Conservation (phyloP, 1,284 basidiomycete species). For the Bjerkandera adusta region DNA sequence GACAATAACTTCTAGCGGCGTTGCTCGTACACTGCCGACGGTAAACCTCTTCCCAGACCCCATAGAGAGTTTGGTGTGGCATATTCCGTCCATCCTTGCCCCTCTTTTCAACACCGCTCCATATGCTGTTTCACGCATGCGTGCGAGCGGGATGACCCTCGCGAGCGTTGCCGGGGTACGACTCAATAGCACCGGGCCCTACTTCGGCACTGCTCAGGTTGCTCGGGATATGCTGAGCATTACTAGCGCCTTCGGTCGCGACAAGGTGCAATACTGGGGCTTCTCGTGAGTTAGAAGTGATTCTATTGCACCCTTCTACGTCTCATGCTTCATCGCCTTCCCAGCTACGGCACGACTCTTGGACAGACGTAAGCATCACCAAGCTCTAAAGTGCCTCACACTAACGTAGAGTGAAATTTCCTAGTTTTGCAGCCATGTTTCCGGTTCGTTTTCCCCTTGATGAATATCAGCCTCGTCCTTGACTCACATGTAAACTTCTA, state of each 20-base stretch:
- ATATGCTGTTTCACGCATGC: slow-evolving; percentile 18
- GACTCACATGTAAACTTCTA: background rate
- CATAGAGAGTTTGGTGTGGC: slow-evolving; percentile 1
- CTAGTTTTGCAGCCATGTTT: slow-evolving; percentile 24
- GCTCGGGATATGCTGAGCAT: slow-evolving; percentile 29
- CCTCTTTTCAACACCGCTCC: slow-evolving; percentile 18
- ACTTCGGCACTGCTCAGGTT: slow-evolving; percentile 19
- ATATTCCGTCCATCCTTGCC: background rate
- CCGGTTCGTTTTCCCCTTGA: slow-evolving; percentile 13
- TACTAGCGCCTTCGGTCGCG: slow-evolving; percentile 22
- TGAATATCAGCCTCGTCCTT: background rate
- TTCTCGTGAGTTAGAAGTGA: slow-evolving; percentile 21
- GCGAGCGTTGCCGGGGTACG: slow-evolving; percentile 24
- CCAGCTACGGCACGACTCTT: slow-evolving; percentile 25
- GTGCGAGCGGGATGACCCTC: slow-evolving; percentile 19
- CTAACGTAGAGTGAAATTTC: background rate
- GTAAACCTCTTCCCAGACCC: slow-evolving; percentile 10
- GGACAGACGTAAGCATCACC: slow-evolving; percentile 19
- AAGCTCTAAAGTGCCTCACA: background rate
- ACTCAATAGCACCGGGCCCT: slow-evolving; percentile 10
- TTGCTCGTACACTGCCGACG: slow-evolving; percentile 18
- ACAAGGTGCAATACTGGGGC: slow-evolving; percentile 29
- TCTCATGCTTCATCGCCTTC: background rate
- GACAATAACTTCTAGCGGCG: slow-evolving; percentile 14
- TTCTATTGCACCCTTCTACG: background rate